Evolutionary conservation across 2,329 filamentous ascomycete species (phyloP), one percentile per base, ranked within the genome.

Genomic region (Fusarium sp.): DNA sequence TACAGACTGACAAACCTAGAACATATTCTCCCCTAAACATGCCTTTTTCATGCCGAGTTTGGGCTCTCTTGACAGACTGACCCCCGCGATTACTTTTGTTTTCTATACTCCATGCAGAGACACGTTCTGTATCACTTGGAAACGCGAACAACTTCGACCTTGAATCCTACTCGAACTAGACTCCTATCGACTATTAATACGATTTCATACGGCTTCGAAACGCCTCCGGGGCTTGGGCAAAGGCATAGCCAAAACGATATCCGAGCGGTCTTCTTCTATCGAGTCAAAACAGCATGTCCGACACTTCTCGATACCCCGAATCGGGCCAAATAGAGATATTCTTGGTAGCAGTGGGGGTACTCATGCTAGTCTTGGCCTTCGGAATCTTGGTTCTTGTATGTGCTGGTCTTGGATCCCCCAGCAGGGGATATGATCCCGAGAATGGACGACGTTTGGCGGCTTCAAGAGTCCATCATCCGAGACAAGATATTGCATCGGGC

Each of bases 331-430:
- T 78, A 34, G 78, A 81, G 67, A 79, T 81, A 46, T 55, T 77
- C 36, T 66, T 80, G 25, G 67, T 81, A 25, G 77, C 79, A 11
- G 61, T 74, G 13, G 75, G 73, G 11, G 74, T 78, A 46, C 66
- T 81, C 34, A 42, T 77, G 14, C 73, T 81, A 25, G 78, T 80
- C 14, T 70, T 68, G 14, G 64, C 78, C 6, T 70, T 81, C 14
- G 73, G 73, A 20, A 62, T 77, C n/a, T 57, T 80, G 23, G 72
- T 81, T 38, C 74, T 77, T 44, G 64, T 77, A 46, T 75, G 74
- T 29, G 63, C 75, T 20, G 69, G 70, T 7, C 58, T 73, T 25
- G 73, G 70, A 31, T 58, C 69, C n/a, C 56, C 68, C 13, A 16
- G 18, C 25, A 34, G 34, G n/a, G 56, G 56, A 10, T 44, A 49